A percentile compares a stretch with the other conserved stretches of the same genome.
Evolutionary conservation across 2,329 filamentous ascomycete species (phyloP).

Genomic region (Nothopassalora personata): DNA sequence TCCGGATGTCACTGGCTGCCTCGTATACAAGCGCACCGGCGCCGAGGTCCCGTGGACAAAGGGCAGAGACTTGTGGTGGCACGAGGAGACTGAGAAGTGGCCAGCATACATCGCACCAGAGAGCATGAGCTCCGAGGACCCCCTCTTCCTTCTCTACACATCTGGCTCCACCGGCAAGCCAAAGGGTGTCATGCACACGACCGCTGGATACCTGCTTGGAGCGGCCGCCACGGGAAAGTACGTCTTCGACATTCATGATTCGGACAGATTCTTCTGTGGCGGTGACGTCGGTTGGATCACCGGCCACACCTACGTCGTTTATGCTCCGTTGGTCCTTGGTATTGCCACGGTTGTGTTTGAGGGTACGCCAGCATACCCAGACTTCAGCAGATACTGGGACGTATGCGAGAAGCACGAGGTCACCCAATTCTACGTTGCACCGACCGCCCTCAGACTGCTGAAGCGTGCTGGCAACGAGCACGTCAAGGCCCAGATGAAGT

Average conservation of each 20-base stretch:
- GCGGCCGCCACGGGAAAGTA: constrained; percentile 94
- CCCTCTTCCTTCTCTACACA: constrained; percentile 95
- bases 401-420: constrained; percentile 93
- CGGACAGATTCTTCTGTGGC: constrained; percentile 93
- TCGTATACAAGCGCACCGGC: constrained; percentile 94
- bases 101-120: constrained; percentile 87
- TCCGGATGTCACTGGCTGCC: constrained; percentile 74
- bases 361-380: constrained; percentile 92
- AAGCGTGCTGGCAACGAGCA: constrained; percentile 94
- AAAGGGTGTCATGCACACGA: constrained; percentile 98
- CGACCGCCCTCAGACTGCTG: constrained; percentile 83
- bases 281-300: constrained; percentile 99
- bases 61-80: constrained; percentile 94
- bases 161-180: constrained; percentile 97
- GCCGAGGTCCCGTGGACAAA: constrained; percentile 85
- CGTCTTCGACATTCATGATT: constrained; percentile 94
- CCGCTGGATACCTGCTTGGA: constrained; percentile 88
- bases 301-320: constrained; percentile 96
- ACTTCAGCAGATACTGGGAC: constrained; percentile 98
- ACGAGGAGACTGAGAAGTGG: constrained; percentile 97
- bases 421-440: constrained; percentile 97
- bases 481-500: constrained; percentile 83
- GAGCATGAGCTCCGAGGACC: constrained; percentile 86
- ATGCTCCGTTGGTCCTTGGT: constrained; percentile 87
- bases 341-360: constrained; percentile 95